Conservation (phyloP, 73 alveolate genomes). For the Paramecium pentaurelia region DNA sequence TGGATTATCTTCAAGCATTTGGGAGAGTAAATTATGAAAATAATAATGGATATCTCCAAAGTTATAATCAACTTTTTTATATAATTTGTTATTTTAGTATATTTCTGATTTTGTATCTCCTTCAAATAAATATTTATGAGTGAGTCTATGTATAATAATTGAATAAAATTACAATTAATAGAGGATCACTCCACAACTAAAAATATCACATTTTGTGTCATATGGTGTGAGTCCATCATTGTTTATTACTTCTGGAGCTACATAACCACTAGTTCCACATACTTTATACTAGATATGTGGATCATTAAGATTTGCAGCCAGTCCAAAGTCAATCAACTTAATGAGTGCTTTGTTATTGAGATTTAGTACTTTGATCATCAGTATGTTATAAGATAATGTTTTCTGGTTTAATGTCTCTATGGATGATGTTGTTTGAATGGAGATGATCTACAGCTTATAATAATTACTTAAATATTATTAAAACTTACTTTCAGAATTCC, state of each 20-base stretch:
- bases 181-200: constrained; percentile 8
- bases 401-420: constrained; percentile 55
- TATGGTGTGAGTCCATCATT: neutral
- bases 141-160: neutral
- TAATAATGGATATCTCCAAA: neutral
- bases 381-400: neutral
- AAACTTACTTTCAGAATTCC: neutral
- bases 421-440: neutral
- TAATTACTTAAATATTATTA: neutral
- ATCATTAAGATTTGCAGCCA: constrained; percentile 48
- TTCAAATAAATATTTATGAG: neutral
- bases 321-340: constrained; percentile 49
- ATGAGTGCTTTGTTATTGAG: neutral
- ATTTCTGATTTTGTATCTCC: neutral
- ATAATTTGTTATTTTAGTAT: neutral
- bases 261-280: constrained; percentile 65
- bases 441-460: neutral
- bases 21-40: neutral
- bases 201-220: neutral
- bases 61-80: neutral
- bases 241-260: constrained; percentile 62
- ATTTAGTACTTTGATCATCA: neutral
- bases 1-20: neutral
- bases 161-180: neutral
- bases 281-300: neutral